These are phyloP conservation scores for Hyaloscypha bicolor DNA, from an alignment of 495 filamentous ascomycete species.

Conservation along the genomic window DNA sequence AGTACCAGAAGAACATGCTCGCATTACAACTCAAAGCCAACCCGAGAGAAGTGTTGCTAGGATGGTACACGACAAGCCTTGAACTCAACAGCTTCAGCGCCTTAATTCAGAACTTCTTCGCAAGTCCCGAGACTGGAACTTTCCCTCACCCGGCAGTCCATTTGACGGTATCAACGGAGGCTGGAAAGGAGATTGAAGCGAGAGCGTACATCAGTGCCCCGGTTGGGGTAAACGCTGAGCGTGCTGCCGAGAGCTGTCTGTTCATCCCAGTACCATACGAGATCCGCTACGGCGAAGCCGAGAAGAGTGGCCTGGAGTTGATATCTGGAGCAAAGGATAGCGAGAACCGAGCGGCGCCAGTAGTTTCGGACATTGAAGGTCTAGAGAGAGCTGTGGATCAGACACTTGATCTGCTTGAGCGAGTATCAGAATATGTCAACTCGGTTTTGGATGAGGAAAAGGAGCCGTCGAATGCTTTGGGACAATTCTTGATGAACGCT, in stretches of 20 bases:
- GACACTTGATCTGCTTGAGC: constrained; percentile 82
- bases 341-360: constrained; percentile 68
- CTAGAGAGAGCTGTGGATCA: constrained; percentile 83
- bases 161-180: constrained; percentile 86
- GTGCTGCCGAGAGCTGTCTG: constrained; percentile 89
- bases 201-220: constrained; percentile 92
- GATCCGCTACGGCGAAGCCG: constrained; percentile 85
- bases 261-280: constrained; percentile 97
- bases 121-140: constrained; percentile 91
- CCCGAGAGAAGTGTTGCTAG: constrained; percentile 90
- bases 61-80: constrained; percentile 96
- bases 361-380: constrained; percentile 85
- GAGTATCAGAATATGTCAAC: constrained; percentile 86
- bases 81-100: constrained; percentile 98
- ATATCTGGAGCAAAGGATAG: constrained; percentile 79
- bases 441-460: constrained; percentile 68
- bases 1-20: constrained; percentile 99
- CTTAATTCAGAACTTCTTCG: constrained; percentile 99
- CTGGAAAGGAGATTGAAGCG: constrained; percentile 81
- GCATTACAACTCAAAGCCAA: constrained; percentile 89
- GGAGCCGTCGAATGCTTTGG: constrained; percentile 77
- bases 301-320: constrained; percentile 88
- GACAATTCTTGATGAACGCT: constrained; percentile 91
- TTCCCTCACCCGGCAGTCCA: constrained; percentile 96
- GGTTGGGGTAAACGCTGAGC: constrained; percentile 91